Evolutionary conservation across 2,329 filamentous ascomycete genomes (phyloP), one percentile per base, ranked within the genome.

Genomic region (Fusarium lyarnte): DNA sequence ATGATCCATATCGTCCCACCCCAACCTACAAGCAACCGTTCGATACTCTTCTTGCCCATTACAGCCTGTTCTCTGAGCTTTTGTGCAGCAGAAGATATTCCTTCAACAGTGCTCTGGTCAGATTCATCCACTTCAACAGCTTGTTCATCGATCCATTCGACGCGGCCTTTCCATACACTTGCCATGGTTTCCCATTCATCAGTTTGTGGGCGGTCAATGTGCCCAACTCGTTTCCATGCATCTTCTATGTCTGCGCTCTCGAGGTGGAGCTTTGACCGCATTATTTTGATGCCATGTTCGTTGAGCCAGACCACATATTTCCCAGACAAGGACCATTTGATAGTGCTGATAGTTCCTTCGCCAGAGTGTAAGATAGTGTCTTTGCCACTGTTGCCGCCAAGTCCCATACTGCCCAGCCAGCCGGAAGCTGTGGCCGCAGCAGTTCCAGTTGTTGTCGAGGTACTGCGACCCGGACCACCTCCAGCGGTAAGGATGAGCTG

Each of bases 111-210:
- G 46, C 80, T 82, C 25, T 83, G 81, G 29, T 89, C 86, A 17
- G 64, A 63, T 39, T 94, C 91, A 59, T 95, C 93, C 6, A 84
- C 86, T 74, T 95, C 93, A n/a, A 98, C 85, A 10, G 89, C 86
- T 68, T 91, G 88, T 76, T 97, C 93, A 77, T 98, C 94, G 47
- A 98, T 92, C 96, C 96, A 99, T 79, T 98, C 94, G 2, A 91
- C 91, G 27, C 95, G 88, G 5, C 93, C 94, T 83, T 95, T 97
- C 95, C 96, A 98, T 8, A 98, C 94, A 51, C 93, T 90, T 1
- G 95, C 95, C 95, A 99, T 98, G 45, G 97, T 94, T 74, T 98
- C 94, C 94, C 96, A 98, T 62, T 92, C 91, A 13, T 92, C 90
- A 9, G 92, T 93, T 76, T 94, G 93, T 4, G 96, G 96, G 46